Conservation (phyloP, 108 stramenopile species). For the Cyclotella atomus region DNA sequence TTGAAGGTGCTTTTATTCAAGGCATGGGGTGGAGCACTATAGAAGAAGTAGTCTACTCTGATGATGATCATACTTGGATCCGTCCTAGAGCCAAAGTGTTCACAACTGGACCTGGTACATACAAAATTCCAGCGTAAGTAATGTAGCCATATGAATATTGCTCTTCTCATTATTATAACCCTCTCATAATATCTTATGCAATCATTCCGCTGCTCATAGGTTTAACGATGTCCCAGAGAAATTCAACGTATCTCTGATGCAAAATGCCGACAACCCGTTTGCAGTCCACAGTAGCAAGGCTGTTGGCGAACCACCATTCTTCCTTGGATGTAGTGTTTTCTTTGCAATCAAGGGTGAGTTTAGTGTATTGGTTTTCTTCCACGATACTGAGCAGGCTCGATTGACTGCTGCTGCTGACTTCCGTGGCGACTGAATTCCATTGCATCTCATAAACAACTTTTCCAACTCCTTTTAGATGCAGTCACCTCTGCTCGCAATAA, state of each 20-base stretch:
- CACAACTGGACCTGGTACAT: constrained; percentile 94
- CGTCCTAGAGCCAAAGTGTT: constrained; percentile 81
- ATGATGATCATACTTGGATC: constrained; percentile 93
- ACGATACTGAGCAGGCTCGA: too few species aligned
- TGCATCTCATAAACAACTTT: too few species aligned
- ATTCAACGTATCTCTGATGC: constrained; percentile 88
- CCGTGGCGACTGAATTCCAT: too few species aligned
- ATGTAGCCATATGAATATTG: too few species aligned
- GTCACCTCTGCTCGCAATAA: constrained; percentile 73
- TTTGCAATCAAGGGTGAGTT: constrained; percentile 96
- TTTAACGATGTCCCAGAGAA: constrained; percentile 94
- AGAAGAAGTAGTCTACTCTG: constrained; percentile 91
- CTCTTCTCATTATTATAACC: too few species aligned
- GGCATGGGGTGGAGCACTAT: constrained; percentile 97
- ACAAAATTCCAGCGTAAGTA: constrained; percentile 88
- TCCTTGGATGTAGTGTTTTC: constrained; percentile 87
- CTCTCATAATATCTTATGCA: too few species aligned
- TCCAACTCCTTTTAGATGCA: too few species aligned
- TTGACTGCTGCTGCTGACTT: too few species aligned
- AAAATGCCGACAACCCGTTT: constrained; percentile 86
- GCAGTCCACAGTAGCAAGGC: constrained; percentile 96
- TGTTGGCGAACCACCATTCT: constrained; percentile 96
- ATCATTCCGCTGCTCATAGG: background rate
- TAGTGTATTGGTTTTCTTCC: too few species aligned
- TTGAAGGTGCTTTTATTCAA: constrained; percentile 96